These are phyloP conservation scores for Solanum tacnaense DNA, from an alignment of 257 asterid species.

Conservation along the genomic window DNA sequence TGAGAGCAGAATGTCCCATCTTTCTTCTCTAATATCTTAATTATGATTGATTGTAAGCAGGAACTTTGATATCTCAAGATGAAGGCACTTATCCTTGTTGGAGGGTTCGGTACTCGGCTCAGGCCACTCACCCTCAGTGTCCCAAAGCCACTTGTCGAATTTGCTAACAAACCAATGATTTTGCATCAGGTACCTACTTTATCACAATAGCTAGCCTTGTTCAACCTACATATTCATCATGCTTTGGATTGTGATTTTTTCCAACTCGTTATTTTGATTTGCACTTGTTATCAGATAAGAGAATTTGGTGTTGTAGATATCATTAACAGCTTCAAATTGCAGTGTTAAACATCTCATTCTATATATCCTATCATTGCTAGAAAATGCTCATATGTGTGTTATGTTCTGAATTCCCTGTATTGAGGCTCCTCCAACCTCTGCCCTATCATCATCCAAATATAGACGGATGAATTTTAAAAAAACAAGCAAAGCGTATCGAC, in stretches of 20 bases:
- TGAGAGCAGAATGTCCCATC: not conserved
- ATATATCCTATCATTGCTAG: not conserved
- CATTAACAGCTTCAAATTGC: not conserved
- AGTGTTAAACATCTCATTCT: not conserved
- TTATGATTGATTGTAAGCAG: not conserved
- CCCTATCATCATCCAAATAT: not conserved
- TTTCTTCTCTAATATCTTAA: not conserved
- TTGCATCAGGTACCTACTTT: slow-evolving; percentile 51
- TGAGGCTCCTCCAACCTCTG: not conserved
- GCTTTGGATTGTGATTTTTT: not conserved
- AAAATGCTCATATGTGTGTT: not conserved
- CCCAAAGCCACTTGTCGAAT: slow-evolving; percentile 74
- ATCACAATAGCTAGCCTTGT: not conserved
- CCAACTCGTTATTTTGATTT: not conserved
- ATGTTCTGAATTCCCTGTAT: not conserved
- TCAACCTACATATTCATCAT: not conserved
- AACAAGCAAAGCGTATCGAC: not conserved
- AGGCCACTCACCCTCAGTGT: slow-evolving; percentile 65
- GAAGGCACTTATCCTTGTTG: slow-evolving; percentile 80
- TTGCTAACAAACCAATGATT: slow-evolving; percentile 78
- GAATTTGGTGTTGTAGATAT: not conserved
- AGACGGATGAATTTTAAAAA: not conserved
- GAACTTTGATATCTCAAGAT: not conserved
- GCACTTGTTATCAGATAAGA: not conserved
- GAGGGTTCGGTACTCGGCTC: slow-evolving; percentile 71